Base-by-base conservation (phyloP, 352 stramenopile genomes). In the Globisporangium mamillatum region DNA sequence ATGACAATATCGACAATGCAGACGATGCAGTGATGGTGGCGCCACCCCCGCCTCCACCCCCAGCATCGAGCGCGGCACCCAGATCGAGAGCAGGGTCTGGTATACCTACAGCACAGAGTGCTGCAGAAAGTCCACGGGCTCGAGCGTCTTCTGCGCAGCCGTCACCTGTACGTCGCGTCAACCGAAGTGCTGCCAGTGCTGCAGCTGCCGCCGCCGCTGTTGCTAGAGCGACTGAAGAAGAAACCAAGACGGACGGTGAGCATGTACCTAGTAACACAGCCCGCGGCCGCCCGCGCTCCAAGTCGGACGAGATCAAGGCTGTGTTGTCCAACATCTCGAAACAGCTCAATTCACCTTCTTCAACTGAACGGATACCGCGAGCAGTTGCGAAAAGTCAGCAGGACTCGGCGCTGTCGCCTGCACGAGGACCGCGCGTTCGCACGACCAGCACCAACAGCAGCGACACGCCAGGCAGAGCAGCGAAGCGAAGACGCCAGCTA, bases 1-100 rank as follows among this genome's bases (percentile, higher is more conserved):
- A 76, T 36, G 63, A 74, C 25, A 48, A 72, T 16, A 36, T 72
- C 44, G 70, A 70, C 22, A 38, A 64, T 66, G 55, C 14, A 53
- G 70, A 52, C 41, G 50, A 29, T 56, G 10, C 18, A 4, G 50
- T 36, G 52, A 52, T 63, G 22, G 27, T 29, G 32, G 22, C 25
- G 10, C 32, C 56, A 5, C 56, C 25, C 6, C 20, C 55, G 0
- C 55, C 56, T 14, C 27, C 32, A 24, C 56, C 20, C 32, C 50
- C 57, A 10, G 16, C 27, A 8, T 2, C 34, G 1, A 50, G 16
- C 16, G 7, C 6, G 18, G 44, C 1, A 8, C n/a, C 18, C 18
- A 52, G 44, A 2, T 24, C 44, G 18, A 24, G 18, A 52, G 18
- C 44, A 52, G 44, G 44, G 2, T 22, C 44, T 50, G 44, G 16